phyloP scores from a whole-genome alignment of 495 filamentous ascomycete species.

The Penicillium dipodomyicola region DNA sequence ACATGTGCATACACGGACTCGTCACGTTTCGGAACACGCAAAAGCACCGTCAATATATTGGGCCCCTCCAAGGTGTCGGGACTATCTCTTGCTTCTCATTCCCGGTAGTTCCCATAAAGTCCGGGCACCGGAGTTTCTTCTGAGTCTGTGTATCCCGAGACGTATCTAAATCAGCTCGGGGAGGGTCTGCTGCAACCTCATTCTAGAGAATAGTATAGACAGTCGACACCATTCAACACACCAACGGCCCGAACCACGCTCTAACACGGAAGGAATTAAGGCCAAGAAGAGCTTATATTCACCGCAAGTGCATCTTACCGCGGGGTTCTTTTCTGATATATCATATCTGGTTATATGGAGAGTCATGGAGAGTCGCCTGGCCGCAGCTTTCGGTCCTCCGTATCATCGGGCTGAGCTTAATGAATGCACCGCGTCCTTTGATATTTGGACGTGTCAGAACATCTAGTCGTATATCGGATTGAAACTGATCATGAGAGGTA shows the following conservation, averaged over 20 bases:
- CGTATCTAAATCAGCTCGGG: not conserved
- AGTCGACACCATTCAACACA: not conserved
- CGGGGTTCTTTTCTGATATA: not conserved
- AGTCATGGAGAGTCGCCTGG: not conserved
- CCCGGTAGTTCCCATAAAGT: not conserved
- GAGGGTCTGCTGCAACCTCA: not conserved
- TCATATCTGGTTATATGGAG: not conserved
- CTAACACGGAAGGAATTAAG: not conserved
- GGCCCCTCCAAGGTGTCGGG: not conserved
- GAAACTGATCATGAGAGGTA: not conserved
- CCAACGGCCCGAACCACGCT: not conserved
- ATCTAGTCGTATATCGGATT: not conserved
- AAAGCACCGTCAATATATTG: not conserved
- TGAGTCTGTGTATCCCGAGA: conserved; percentile 4
- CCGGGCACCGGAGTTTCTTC: not conserved
- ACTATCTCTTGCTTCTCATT: not conserved
- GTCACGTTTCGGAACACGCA: not conserved
- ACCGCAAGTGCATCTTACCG: not conserved
- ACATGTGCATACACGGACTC: not conserved
- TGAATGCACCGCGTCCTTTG: not conserved
- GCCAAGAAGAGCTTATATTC: not conserved
- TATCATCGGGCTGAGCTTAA: not conserved
- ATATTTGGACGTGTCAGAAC: not conserved
- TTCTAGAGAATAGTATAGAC: not conserved
- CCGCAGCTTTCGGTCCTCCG: not conserved